Evolutionary conservation across 1,284 basidiomycete genomes (phyloP).

Genomic region (Paramarasmius palmivorus): DNA sequence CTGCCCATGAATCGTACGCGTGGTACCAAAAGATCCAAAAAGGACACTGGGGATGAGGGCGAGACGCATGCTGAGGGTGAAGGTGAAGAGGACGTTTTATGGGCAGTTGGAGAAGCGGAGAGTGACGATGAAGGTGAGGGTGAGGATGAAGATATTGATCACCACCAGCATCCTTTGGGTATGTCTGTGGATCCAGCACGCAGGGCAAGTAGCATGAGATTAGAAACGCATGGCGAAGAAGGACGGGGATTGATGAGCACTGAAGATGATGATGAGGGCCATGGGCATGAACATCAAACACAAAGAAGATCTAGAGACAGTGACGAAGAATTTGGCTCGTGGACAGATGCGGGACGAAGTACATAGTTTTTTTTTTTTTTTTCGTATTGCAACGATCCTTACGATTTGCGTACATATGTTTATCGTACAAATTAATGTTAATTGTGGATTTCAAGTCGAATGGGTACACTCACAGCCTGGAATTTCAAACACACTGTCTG

Average conservation of each 20-base stretch:
- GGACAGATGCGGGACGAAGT: conserved; percentile 10
- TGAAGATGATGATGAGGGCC: conserved; percentile 10
- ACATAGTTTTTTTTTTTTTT: not conserved
- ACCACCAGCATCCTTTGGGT: conserved; percentile 18
- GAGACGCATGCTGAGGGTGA: conserved; percentile 22
- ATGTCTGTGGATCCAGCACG: not conserved
- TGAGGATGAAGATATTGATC: conserved; percentile 17
- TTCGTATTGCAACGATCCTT: no score
- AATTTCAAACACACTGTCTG: no score
- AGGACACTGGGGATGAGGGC: conserved; percentile 19
- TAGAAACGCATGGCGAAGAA: conserved; percentile 20
- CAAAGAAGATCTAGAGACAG: conserved; percentile 12
- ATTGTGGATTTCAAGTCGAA: no score
- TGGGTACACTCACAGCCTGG: no score
- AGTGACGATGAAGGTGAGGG: conserved; percentile 15
- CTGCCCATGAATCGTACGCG: conserved; percentile 26
- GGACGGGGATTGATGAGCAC: conserved; percentile 18
- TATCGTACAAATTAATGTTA: no score
- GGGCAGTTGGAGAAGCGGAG: conserved; percentile 47
- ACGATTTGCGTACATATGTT: no score
- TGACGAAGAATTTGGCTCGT: conserved; percentile 20
- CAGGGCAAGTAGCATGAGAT: conserved; percentile 6
- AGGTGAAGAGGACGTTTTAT: conserved; percentile 49
- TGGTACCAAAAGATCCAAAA: conserved; percentile 8
- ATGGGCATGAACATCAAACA: conserved; percentile 6